These are phyloP conservation scores for Beta corolliflora DNA, from an alignment of 179 eudicot species.

Conservation along the genomic window DNA sequence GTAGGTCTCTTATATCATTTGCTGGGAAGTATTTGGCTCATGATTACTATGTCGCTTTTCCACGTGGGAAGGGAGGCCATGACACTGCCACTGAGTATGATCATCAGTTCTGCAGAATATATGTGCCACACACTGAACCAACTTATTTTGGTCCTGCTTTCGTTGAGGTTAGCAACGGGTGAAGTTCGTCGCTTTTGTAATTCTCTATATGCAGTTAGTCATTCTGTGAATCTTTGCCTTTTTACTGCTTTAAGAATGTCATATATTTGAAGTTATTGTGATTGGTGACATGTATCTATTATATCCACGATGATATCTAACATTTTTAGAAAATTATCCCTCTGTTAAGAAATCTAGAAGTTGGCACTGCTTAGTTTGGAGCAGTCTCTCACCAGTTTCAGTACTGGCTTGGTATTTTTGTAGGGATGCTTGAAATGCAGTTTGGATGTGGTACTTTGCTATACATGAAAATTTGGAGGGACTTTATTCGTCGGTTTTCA, in stretches of 20 bases:
- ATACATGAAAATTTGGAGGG: too few relatives aligned
- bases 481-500: too few relatives aligned
- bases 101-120: slow-evolving; percentile 70
- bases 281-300: not conserved
- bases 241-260: not conserved
- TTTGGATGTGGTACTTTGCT: too few relatives aligned
- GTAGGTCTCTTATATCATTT: slow-evolving; percentile 90
- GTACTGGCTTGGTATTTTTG: not conserved
- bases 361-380: not conserved
- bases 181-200: not conserved
- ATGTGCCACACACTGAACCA: slow-evolving; percentile 66
- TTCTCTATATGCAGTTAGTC: not conserved
- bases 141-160: slow-evolving; percentile 82
- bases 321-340: not conserved
- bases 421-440: too few relatives aligned
- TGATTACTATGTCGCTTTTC: slow-evolving; percentile 57
- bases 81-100: slow-evolving; percentile 37
- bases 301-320: not conserved
- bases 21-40: slow-evolving; percentile 73
- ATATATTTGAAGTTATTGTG: not conserved
- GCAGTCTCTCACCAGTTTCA: not conserved
- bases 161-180: slow-evolving; percentile 62
- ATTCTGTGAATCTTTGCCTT: not conserved
- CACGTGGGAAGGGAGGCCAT: slow-evolving; percentile 36
- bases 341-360: not conserved